These are phyloP conservation scores for Pseudopithomyces maydicus DNA, from an alignment of 2,329 filamentous ascomycete genomes.

Conservation along the genomic window DNA sequence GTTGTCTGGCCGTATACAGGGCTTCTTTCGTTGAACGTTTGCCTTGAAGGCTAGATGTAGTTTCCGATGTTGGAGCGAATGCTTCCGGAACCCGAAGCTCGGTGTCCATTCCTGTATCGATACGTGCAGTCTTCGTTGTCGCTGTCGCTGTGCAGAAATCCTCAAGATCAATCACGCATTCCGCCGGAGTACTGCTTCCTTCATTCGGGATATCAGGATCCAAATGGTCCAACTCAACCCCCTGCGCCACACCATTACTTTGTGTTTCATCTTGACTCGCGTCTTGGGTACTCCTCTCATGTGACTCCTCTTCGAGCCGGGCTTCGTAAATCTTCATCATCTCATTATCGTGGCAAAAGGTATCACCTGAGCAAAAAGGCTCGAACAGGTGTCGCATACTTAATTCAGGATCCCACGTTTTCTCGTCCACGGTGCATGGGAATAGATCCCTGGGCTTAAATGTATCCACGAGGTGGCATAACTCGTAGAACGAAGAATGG, in stretches of 20 bases:
- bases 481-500: slow-evolving; percentile 84
- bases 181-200: neutral
- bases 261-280: slow-evolving; percentile 22
- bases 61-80: neutral
- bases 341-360: slow-evolving; percentile 68
- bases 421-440: slow-evolving; percentile 73
- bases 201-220: neutral
- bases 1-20: neutral
- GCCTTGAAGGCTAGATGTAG: neutral
- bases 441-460: slow-evolving; percentile 79
- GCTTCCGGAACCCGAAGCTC: neutral
- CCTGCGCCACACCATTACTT: neutral
- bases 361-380: slow-evolving; percentile 63
- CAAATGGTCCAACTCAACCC: neutral
- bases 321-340: slow-evolving; percentile 55
- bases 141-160: neutral
- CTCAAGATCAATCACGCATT: neutral
- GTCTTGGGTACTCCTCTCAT: slow-evolving; percentile 12
- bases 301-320: slow-evolving; percentile 13
- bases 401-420: slow-evolving; percentile 65
- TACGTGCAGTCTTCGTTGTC: neutral
- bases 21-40: neutral
- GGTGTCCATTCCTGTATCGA: neutral
- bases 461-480: slow-evolving; percentile 69
- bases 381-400: slow-evolving; percentile 76